Conservation (phyloP, 2,329 filamentous ascomycete species). For the Penicillium sp. region DNA sequence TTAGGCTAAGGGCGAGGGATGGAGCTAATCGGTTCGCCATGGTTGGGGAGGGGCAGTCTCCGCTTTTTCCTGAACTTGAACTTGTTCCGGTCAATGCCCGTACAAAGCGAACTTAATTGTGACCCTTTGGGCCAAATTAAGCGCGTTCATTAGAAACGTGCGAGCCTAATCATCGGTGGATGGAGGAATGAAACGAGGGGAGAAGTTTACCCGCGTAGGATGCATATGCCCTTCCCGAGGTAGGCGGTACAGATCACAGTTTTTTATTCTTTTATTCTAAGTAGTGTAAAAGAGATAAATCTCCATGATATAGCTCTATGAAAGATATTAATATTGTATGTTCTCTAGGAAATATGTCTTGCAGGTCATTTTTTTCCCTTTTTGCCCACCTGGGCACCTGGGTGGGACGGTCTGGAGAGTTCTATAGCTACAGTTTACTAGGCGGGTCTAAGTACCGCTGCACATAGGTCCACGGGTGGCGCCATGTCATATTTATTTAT, state of each 20-base stretch:
- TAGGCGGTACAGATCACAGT: slow-evolving; percentile 8
- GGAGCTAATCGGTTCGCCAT: slow-evolving; percentile 18
- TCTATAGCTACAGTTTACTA: too few relatives aligned
- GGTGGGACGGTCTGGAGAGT: too few relatives aligned
- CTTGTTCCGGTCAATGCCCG: background rate
- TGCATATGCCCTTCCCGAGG: slow-evolving; percentile 1
- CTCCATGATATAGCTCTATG: background rate
- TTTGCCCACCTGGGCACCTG: too few relatives aligned
- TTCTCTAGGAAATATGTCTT: background rate
- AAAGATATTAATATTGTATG: background rate
- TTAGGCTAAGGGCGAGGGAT: slow-evolving; percentile 20
- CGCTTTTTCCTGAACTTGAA: slow-evolving; percentile 3
- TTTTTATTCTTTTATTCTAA: background rate
- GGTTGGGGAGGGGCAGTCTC: slow-evolving; percentile 1
- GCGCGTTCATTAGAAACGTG: slow-evolving; percentile 19
- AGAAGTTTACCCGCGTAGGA: background rate
- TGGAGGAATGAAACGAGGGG: slow-evolving; percentile 11
- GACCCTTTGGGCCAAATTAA: slow-evolving; percentile 3
- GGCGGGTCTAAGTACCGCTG: too few relatives aligned
- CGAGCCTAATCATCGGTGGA: slow-evolving; percentile 15
- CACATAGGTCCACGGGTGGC: too few relatives aligned
- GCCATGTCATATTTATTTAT: too few relatives aligned
- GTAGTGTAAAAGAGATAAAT: background rate
- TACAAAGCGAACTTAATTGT: slow-evolving; percentile 5
- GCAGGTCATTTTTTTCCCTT: background rate